These are phyloP conservation scores for Raddia distichophylla DNA, from an alignment of 176 grass and related monocot species.

Conservation along the genomic window DNA sequence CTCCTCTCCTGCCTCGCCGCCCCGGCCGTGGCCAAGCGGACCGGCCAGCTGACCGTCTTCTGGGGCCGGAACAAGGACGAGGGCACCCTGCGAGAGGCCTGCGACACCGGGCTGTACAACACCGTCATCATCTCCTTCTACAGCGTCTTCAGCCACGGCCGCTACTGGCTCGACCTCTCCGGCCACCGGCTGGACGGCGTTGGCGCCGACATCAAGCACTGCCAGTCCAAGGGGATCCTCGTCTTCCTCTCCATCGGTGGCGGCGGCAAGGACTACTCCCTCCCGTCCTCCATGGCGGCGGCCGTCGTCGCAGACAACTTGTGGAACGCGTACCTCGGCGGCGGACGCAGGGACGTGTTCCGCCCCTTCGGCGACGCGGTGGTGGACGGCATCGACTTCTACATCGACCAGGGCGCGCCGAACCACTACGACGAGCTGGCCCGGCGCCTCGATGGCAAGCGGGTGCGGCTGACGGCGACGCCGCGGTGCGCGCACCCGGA, in stretches of 20 bases:
- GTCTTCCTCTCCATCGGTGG: slow-evolving; percentile 35
- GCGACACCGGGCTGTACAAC: slow-evolving; percentile 18
- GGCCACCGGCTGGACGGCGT: neutral
- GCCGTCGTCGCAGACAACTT: slow-evolving; percentile 28
- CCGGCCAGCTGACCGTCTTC: neutral
- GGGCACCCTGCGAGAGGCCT: slow-evolving; percentile 19
- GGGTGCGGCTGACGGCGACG: slow-evolving; percentile 48
- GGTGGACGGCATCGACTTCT: slow-evolving; percentile 29
- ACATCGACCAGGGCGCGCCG: neutral
- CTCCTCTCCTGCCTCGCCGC: no score
- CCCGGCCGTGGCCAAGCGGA: no score
- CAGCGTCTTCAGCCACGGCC: slow-evolving; percentile 14
- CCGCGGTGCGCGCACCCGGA: slow-evolving; percentile 54
- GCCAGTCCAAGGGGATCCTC: slow-evolving; percentile 1
- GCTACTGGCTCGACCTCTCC: slow-evolving; percentile 26
- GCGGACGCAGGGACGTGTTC: neutral
- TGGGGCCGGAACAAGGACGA: slow-evolving; percentile 29
- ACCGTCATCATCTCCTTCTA: slow-evolving; percentile 14
- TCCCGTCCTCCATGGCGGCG: neutral
- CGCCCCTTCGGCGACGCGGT: slow-evolving; percentile 33
- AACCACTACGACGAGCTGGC: slow-evolving; percentile 39
- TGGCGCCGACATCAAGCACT: slow-evolving; percentile 36
- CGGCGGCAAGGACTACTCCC: slow-evolving; percentile 13
- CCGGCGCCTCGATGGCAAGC: neutral
- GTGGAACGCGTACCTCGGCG: slow-evolving; percentile 19